Conservation (phyloP, 2,329 filamentous ascomycete species). For the Hymenoscyphus salicellus region DNA sequence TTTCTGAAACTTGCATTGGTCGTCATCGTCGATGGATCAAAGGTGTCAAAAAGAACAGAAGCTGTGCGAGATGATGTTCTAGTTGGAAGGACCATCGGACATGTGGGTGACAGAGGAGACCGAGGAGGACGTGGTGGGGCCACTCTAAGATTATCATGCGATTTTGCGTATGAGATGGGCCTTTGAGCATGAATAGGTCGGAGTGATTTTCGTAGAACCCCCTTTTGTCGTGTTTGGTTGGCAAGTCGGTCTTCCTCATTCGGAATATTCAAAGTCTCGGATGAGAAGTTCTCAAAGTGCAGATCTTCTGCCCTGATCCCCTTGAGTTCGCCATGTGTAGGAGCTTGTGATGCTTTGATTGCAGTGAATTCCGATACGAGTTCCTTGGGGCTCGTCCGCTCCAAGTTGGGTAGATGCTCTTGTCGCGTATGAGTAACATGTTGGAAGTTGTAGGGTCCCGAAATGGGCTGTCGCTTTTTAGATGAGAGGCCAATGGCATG, state of each 20-base stretch:
- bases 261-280: conserved; percentile 38
- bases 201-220: conserved; percentile 20
- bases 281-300: conserved; percentile 50
- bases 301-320: conserved; percentile 43
- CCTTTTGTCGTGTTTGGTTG: conserved; percentile 15
- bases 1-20: conserved; percentile 45
- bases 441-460: conserved; percentile 64
- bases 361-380: conserved; percentile 46
- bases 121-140: conserved; percentile 51
- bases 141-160: conserved; percentile 37
- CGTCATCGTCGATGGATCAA: conserved; percentile 39
- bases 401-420: conserved; percentile 45
- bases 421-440: conserved; percentile 59
- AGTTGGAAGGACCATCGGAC: conserved; percentile 48
- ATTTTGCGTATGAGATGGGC: conserved; percentile 39
- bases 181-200: conserved; percentile 22
- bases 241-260: conserved; percentile 18
- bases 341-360: conserved; percentile 39
- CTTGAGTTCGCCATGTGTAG: conserved; percentile 38
- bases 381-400: conserved; percentile 42
- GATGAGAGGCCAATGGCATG: conserved; percentile 4
- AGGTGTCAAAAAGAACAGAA: conserved; percentile 45
- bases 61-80: conserved; percentile 53
- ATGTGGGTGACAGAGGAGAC: conserved; percentile 41
- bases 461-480: conserved; percentile 43